Evolutionary conservation across 2,329 filamentous ascomycete genomes (phyloP).

Genomic region (Aspergillus arachidicola): DNA sequence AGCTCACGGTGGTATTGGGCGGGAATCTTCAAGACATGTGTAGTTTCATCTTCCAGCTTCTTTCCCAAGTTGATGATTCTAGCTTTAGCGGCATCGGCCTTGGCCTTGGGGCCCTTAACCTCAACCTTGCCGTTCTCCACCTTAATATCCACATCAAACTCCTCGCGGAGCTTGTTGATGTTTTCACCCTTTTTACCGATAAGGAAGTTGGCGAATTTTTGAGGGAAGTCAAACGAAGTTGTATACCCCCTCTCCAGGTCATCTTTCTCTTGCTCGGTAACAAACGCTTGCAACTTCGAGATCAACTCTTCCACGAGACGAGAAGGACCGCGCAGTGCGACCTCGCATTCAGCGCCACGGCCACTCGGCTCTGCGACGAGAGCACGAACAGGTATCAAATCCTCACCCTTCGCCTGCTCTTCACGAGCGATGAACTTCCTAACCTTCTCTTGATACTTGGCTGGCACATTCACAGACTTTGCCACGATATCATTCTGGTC

Average conservation of each 20-base stretch:
- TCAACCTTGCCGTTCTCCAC: constrained; percentile 93
- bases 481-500: constrained; percentile 59
- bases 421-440: constrained; percentile 61
- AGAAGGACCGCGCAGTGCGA: constrained; percentile 76
- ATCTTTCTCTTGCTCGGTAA: constrained; percentile 86
- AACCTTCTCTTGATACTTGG: constrained; percentile 67
- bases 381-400: constrained; percentile 60
- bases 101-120: constrained; percentile 92
- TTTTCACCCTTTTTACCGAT: constrained; percentile 69
- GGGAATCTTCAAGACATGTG: constrained; percentile 83
- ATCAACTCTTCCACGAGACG: constrained; percentile 72
- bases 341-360: constrained; percentile 43
- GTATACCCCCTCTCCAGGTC: constrained; percentile 92
- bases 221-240: constrained; percentile 86
- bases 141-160: constrained; percentile 77
- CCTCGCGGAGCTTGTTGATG: constrained; percentile 69
- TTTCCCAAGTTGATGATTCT: constrained; percentile 79
- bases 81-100: constrained; percentile 82
- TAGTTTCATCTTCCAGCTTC: constrained; percentile 88
- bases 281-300: constrained; percentile 73
- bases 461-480: constrained; percentile 56
- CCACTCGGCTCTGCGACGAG: constrained; percentile 46
- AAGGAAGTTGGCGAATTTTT: constrained; percentile 88
- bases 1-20: constrained; percentile 92
- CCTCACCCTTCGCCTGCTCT: constrained; percentile 53